Conservation (phyloP, 148 eudicot genomes). For the Camellia sinensis region DNA sequence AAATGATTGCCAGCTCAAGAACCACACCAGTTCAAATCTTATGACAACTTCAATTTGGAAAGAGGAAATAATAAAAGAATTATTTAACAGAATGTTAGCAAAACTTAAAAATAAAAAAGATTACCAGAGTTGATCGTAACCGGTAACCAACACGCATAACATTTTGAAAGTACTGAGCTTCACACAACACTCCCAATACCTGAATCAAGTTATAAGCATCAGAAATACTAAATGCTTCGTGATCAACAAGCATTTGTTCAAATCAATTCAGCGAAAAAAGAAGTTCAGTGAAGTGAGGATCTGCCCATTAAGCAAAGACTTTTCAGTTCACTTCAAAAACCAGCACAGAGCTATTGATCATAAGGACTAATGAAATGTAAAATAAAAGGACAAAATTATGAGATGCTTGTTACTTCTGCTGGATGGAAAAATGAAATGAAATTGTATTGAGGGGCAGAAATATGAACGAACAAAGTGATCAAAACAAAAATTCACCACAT, state of each 20-base stretch:
- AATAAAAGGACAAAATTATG: not conserved
- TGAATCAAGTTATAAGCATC: conserved; percentile 26
- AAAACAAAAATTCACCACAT: not conserved
- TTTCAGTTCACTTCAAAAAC: not conserved
- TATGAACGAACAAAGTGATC: not conserved
- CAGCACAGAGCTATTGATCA: no score
- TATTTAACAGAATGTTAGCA: not conserved
- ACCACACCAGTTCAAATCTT: not conserved
- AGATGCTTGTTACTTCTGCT: not conserved
- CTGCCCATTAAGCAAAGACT: no score
- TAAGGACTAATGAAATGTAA: no score
- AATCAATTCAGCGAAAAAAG: not conserved
- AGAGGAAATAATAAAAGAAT: not conserved
- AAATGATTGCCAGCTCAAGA: not conserved
- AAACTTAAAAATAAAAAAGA: not conserved
- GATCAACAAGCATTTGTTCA: not conserved
- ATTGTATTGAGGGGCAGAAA: not conserved
- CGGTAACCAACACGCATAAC: conserved; percentile 98
- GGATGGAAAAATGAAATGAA: not conserved
- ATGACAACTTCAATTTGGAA: conserved; percentile 1
- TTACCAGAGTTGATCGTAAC: conserved; percentile 71
- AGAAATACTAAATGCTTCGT: not conserved
- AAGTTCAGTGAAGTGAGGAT: not conserved
- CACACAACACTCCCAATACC: conserved; percentile 81
- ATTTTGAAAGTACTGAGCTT: conserved; percentile 96